Percentiles rank a stretch among this genome's conserved stretches.
phyloP scores from a whole-genome alignment of 331 rosid species.

The Quercus tomentella region DNA sequence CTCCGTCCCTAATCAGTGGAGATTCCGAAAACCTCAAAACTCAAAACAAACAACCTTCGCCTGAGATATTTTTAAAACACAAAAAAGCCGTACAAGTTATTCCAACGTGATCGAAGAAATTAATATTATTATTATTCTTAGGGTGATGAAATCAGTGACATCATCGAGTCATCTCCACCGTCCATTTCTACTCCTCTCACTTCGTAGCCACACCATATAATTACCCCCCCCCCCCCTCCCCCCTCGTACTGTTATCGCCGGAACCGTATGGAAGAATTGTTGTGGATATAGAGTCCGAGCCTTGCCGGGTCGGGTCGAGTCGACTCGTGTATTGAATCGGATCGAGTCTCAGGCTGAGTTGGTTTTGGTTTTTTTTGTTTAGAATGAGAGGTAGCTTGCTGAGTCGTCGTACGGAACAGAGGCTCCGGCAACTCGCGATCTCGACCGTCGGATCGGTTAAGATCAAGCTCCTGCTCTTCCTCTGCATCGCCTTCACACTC shows the following conservation, averaged over 20 bases:
- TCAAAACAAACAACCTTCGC: too few relatives aligned
- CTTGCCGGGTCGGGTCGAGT: background rate
- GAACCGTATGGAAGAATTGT: background rate
- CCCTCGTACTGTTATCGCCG: too few relatives aligned
- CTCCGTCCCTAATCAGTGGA: too few relatives aligned
- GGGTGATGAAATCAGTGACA: background rate
- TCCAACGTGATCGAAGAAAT: background rate
- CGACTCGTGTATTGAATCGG: background rate
- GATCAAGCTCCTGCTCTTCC: constrained; percentile 67
- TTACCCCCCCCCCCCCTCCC: background rate
- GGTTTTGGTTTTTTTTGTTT: background rate
- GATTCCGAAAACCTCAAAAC: too few relatives aligned
- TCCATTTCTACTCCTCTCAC: background rate
- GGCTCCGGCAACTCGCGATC: constrained; percentile 57
- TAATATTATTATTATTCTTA: too few relatives aligned
- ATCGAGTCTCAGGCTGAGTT: too few relatives aligned
- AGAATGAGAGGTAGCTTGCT: constrained; percentile 59
- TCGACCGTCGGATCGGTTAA: constrained; percentile 61
- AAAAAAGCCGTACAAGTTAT: too few relatives aligned
- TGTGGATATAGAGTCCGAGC: background rate
- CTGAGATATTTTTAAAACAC: too few relatives aligned
- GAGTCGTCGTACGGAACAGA: constrained; percentile 66
- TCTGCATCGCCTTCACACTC: constrained; percentile 60
- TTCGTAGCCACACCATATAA: background rate
- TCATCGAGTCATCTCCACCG: background rate